Evolutionary conservation across 2,329 filamentous ascomycete species (phyloP), one percentile per base, ranked within the genome.

Genomic region (Fusarium kyushuense): DNA sequence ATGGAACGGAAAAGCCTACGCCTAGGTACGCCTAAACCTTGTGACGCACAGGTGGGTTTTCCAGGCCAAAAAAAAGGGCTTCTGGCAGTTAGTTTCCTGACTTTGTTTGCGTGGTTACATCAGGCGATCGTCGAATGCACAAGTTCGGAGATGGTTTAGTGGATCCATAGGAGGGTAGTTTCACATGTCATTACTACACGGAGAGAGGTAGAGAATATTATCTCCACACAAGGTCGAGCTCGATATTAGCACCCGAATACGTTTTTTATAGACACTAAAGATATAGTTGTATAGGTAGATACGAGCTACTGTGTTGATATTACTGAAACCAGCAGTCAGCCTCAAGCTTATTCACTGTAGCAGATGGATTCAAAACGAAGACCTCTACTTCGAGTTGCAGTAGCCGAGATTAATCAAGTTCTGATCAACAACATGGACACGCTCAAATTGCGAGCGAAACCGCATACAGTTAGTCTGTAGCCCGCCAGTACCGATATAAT

Each of bases 41-140:
- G 67, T 60, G 63, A 70, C 63, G 32, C 67, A 70, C 51, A 55
- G 41, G 57, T 62, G 65, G 55, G 46, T 35, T 67, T 38, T 58
- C 63, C 58, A 64, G 14, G 27, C 42, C 27, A 30, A 45, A 42
- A 43, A 43, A 45, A 67, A 52, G 55, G 32, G 47, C 23, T 60
- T 41, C 38, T 48, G 40, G 49, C 62, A 63, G 66, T 54, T 46
- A 51, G 25, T 67, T 56, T 69, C 40, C 46, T 58, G 47, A 41
- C 51, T 67, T 56, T 47, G 41, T 52, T 52, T 61, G 63, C 54
- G 49, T 64, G 60, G 64, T 56, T 70, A 52, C 53, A 71, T 71
- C 60, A 70, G 67, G 41, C 67, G 54, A 70, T 60, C 45, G 55
- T 58, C 45, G 36, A 68, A 63, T 68, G 67, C 58, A 38, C 45